A percentile compares a stretch with the other conserved stretches of the same genome.
Conservation (phyloP, 306 rosid species). For the Begonia loranthoides region DNA sequence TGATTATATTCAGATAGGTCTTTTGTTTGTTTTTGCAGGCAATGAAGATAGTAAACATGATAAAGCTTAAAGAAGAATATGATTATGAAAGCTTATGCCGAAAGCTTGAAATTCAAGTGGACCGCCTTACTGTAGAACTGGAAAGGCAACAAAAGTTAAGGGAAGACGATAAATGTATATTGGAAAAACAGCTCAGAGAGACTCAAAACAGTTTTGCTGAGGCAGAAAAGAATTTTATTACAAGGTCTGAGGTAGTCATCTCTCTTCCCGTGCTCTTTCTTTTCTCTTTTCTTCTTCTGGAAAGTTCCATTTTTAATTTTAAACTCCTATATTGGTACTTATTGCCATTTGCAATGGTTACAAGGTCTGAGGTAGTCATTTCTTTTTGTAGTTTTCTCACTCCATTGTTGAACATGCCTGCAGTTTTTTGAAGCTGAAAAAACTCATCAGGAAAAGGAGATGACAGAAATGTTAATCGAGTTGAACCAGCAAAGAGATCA, state of each 20-base stretch:
- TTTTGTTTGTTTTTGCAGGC: conserved; percentile 33
- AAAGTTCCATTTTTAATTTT: no score
- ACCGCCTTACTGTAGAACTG: conserved; percentile 42
- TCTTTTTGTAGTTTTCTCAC: no score
- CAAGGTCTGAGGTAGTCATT: no score
- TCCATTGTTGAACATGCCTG: background rate
- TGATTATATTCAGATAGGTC: background rate
- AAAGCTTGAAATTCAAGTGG: conserved; percentile 55
- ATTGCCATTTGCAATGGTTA: no score
- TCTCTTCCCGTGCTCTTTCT: background rate
- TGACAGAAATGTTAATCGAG: conserved; percentile 21
- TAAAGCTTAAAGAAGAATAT: conserved; percentile 54
- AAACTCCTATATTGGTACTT: no score
- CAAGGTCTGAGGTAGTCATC: conserved; percentile 57
- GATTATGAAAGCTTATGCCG: conserved; percentile 60
- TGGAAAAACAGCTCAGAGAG: conserved; percentile 37
- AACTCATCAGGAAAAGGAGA: conserved; percentile 27
- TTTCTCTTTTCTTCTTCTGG: background rate
- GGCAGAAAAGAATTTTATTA: conserved; percentile 21
- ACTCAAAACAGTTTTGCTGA: conserved; percentile 27
- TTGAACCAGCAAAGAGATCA: conserved; percentile 37
- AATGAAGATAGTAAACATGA: conserved; percentile 47
- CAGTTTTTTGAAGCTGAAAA: conserved; percentile 46
- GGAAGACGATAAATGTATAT: conserved; percentile 22
- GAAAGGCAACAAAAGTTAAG: conserved; percentile 49